Evolutionary conservation across 2,329 filamentous ascomycete species (phyloP), one percentile per base, ranked within the genome.

Genomic region (Colletotrichum higginsianum): DNA sequence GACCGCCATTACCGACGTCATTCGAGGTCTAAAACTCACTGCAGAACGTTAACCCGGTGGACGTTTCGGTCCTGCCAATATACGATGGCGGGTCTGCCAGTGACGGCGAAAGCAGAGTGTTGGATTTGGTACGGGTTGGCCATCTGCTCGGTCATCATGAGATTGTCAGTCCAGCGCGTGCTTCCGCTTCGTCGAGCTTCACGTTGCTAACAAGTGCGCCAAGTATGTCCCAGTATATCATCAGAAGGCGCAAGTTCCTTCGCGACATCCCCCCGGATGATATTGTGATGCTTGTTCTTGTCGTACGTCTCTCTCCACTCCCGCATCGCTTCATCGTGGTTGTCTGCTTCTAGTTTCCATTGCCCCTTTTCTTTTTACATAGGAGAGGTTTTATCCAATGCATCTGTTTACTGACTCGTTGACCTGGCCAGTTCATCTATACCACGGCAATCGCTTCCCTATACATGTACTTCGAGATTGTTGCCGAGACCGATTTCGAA

Each of bases 191-290:
- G 23, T 21, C 26, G 0, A 23, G 42, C 3, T 18, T 13, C 15
- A 38, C 21, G 46, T 23, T 9, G 38, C 69, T 69, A 40, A 68
- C 42, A 42, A 21, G 13, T 12, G 6, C 4, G 21, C 21, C 9
- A 42, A 70, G 71, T 26, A 23, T 49, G 18, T 73, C 71, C 1
- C 71, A 73, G 44, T 73, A 73, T 12, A 30, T 70, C 21, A 47
- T 66, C 23, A 61, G 71, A 12, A 61, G 50, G 21, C 71, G 57
- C 21, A 66, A 70, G 2, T 73, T 73, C 40, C 46, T 73, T 30
- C 52, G 57, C 9, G 21, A 73, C 1, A 58, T 73, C 1, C 67
- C 71, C 4, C n/a, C 52, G 11, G 71, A 73, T 23, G 71, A 73
- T 12, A 13, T 66, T 18, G 30, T 73, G 38, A 73, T 73, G 71